These are phyloP conservation scores for Cryptococcus hybrid DNA, from an alignment of 1,284 basidiomycete genomes.

Conservation along the genomic window DNA sequence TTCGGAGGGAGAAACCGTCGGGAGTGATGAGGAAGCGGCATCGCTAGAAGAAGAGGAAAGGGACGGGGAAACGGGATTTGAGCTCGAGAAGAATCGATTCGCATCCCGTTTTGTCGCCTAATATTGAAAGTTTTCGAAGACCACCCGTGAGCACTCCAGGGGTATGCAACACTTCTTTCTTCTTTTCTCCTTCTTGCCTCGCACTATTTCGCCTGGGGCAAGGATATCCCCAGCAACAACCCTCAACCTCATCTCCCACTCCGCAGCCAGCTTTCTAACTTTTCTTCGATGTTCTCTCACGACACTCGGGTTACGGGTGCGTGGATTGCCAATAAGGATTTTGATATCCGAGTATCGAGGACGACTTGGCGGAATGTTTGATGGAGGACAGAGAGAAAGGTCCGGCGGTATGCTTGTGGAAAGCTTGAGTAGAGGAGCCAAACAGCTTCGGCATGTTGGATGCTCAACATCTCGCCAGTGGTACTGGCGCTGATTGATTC, in stretches of 20 bases:
- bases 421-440: neutral
- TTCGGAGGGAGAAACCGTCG: too few species aligned
- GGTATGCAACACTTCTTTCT: too few species aligned
- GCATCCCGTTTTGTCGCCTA: slow-evolving; percentile 14
- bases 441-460: neutral
- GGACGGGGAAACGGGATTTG: slow-evolving; percentile 1
- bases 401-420: neutral
- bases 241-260: slow-evolving; percentile 13
- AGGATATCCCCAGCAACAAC: slow-evolving; percentile 12
- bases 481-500: too few species aligned
- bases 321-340: neutral
- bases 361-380: neutral
- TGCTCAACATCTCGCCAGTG: too few species aligned
- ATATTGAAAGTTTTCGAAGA: slow-evolving; percentile 9
- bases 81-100: slow-evolving; percentile 14
- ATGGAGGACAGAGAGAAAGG: neutral
- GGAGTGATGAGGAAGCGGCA: too few species aligned
- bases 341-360: neutral
- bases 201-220: neutral
- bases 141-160: slow-evolving; percentile 1
- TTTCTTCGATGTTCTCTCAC: neutral
- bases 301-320: neutral
- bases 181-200: too few species aligned
- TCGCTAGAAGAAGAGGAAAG: neutral
- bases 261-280: slow-evolving; percentile 1